Evolutionary conservation across 257 asterid species (phyloP).

Genomic region (Solanum tacnaense): DNA sequence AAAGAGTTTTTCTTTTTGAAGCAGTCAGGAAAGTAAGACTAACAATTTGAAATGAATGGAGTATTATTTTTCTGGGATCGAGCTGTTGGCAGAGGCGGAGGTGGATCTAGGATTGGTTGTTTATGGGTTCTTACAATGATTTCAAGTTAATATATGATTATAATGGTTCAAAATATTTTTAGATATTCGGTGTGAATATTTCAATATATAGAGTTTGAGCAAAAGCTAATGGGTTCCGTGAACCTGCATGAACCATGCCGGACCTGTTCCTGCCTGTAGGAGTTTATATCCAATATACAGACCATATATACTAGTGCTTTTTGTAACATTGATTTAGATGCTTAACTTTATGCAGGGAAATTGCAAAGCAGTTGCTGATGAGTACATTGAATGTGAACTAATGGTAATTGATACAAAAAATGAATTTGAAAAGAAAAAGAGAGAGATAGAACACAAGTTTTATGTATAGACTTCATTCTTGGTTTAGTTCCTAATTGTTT

Average conservation of each 20-base stretch:
- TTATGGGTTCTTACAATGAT: neutral
- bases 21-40: neutral
- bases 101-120: neutral
- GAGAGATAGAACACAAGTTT: neutral
- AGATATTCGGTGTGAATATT: neutral
- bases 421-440: neutral
- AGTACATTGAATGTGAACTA: constrained; percentile 85
- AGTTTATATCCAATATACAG: neutral
- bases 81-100: neutral
- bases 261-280: neutral
- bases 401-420: constrained; percentile 36
- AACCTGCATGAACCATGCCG: neutral
- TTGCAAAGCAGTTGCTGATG: constrained; percentile 75
- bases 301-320: neutral
- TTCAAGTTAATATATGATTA: neutral
- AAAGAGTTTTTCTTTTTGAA: neutral
- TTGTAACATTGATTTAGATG: neutral
- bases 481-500: neutral
- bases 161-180: neutral
- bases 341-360: constrained; percentile 29
- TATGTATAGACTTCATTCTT: neutral
- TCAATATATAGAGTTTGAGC: neutral
- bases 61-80: neutral
- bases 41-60: neutral
- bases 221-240: neutral